Evolutionary conservation across 106 monocot genomes (phyloP).

Genomic region (Agapanthus africanus): DNA sequence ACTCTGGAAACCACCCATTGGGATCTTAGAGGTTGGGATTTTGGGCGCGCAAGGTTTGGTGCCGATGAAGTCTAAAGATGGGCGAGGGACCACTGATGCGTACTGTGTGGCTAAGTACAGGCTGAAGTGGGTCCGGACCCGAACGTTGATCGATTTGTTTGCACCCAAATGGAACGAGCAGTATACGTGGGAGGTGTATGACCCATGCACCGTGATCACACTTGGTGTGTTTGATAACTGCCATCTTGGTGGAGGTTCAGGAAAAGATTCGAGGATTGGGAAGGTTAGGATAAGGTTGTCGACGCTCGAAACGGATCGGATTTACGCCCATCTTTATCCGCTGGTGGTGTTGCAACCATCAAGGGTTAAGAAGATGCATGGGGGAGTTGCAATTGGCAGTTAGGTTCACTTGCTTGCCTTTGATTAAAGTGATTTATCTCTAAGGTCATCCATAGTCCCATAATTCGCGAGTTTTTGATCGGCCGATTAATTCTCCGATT

Average conservation of each 20-base stretch:
- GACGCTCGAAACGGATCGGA: constrained; percentile 50
- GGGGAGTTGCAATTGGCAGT: constrained; percentile 56
- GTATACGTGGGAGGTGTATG: constrained; percentile 72
- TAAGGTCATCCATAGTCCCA: constrained; percentile 52
- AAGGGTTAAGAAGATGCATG: constrained; percentile 73
- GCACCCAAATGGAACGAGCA: constrained; percentile 69
- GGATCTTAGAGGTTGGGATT: constrained; percentile 59
- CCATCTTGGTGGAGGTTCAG: constrained; percentile 33
- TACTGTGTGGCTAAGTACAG: constrained; percentile 73
- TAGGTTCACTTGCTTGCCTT: constrained; percentile 51
- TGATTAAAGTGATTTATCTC: constrained; percentile 41
- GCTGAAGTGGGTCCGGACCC: constrained; percentile 68
- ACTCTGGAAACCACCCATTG: constrained; percentile 60
- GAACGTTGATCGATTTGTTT: constrained; percentile 53
- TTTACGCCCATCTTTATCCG: constrained; percentile 59
- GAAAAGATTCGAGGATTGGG: constrained; percentile 39
- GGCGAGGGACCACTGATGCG: constrained; percentile 50
- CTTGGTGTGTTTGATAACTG: constrained; percentile 67
- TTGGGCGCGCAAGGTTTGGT: constrained; percentile 37
- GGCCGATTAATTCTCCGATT: too few species aligned
- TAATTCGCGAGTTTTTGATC: too few species aligned
- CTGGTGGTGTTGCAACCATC: constrained; percentile 49
- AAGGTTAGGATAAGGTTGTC: constrained; percentile 59
- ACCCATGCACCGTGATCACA: constrained; percentile 64
- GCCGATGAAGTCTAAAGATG: constrained; percentile 51